Conservation (phyloP, 2,329 filamentous ascomycete genomes). For the Metarhizium brunneum region DNA sequence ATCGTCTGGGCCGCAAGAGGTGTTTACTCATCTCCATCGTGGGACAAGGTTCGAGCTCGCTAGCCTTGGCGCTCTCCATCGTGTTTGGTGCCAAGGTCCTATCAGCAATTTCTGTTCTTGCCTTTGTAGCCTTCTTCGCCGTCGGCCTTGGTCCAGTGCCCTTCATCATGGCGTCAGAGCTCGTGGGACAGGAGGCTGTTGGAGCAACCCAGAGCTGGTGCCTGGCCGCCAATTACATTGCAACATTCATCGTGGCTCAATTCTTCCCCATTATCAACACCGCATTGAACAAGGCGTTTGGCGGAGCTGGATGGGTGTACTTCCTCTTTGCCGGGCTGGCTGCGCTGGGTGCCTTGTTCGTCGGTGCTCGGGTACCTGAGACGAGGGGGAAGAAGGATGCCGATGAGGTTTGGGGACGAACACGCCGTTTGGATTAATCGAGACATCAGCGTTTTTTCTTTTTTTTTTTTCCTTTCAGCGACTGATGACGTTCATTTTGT, state of each 20-base stretch:
- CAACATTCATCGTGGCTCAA: slow-evolving; percentile 86
- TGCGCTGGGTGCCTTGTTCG: slow-evolving; percentile 58
- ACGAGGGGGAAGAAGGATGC: slow-evolving; percentile 75
- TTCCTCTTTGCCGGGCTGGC: slow-evolving; percentile 82
- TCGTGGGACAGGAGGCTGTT: slow-evolving; percentile 83
- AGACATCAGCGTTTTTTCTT: too few species aligned
- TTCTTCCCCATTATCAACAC: slow-evolving; percentile 87
- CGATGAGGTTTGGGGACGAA: slow-evolving; percentile 85
- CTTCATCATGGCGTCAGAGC: slow-evolving; percentile 85
- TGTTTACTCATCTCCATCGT: slow-evolving; percentile 75
- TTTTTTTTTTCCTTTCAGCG: not conserved
- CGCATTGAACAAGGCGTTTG: slow-evolving; percentile 51
- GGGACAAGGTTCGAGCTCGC: slow-evolving; percentile 73
- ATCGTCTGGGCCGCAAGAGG: slow-evolving; percentile 77
- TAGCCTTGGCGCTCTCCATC: slow-evolving; percentile 74
- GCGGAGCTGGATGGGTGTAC: slow-evolving; percentile 75
- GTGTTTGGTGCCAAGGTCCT: slow-evolving; percentile 61
- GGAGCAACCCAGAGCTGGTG: slow-evolving; percentile 87
- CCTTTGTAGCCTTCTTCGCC: slow-evolving; percentile 85
- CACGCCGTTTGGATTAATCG: slow-evolving; percentile 39
- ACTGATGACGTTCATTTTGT: not conserved
- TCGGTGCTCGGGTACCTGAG: slow-evolving; percentile 70
- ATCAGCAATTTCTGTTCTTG: slow-evolving; percentile 70
- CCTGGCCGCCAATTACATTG: slow-evolving; percentile 77
- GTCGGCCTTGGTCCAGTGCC: slow-evolving; percentile 88